Evolutionary conservation across 352 stramenopile species (phyloP), one percentile per base, ranked within the genome.

Genomic region (Phytophthora pistaciae): DNA sequence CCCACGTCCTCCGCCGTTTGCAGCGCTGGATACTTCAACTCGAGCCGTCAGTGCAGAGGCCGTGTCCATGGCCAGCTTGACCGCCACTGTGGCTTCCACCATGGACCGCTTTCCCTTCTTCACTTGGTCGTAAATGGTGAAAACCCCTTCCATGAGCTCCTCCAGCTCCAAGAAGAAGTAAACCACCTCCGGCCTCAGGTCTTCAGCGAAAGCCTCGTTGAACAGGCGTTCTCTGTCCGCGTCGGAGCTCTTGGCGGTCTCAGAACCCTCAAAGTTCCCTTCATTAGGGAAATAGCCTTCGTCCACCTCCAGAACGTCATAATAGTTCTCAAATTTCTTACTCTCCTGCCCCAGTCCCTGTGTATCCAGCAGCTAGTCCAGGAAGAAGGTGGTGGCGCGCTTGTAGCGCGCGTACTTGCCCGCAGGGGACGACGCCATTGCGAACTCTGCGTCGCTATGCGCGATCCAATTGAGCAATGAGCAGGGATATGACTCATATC

Each of bases 101-200:
- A 84, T 58, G 20, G 77, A 80, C 16, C 72, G 77, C 29, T 63
- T 27, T 44, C 80, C 54, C 16, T 63, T 60, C 49, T 82, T 82
- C 18, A 84, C 77, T 14, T 76, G 61, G 11, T 63, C 42, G 20
- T 77, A 79, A 9, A 71, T 59, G 3, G 2, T 61, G 31, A 76
- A 75, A 7, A 82, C 77, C 18, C 38, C 72, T 33, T 75, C 64
- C 13, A 59, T 42, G 1, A 75, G 56, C 31, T 69, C 62, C 31
- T 74, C 70, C 7, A 79, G 52, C 55, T 84, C 74, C 52, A 84
- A 54, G 23, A 82, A 65, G 38, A 82, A 67, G 52, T 71, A 66
- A 10, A 66, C 56, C 1, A 66, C 56, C 14, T 71, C 48, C 46
- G 66, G 25, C 16, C 56, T 59, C 56, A 71, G n/a, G 57, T 66